Evolutionary conservation across 208 protist species (phyloP), one percentile per base, ranked within the genome.

Genomic region (Leptomonas pyrrhocoris): DNA sequence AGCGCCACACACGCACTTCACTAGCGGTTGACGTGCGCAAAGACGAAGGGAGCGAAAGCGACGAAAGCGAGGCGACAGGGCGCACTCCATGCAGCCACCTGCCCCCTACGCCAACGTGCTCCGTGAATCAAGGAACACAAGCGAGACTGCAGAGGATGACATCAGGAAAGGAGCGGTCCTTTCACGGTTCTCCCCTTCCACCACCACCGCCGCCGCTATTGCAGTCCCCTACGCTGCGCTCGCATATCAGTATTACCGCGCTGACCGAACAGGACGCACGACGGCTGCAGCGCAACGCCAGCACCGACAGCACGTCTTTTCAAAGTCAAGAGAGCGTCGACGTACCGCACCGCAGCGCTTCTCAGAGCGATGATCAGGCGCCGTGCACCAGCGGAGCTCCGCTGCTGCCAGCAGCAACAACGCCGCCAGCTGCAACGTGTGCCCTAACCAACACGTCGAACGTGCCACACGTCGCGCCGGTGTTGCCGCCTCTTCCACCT

Each of bases 271-370:
- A 31, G 2, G 57, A 70, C 15, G 63, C 55, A 30, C 63, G 42
- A 2, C 72, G 72, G 0, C 49, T 71, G 25, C 49, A 54, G 58
- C 49, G 45, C 58, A 61, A 66, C 18, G 62, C 56, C 42, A 66
- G 36, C 38, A 31, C 16, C 2, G 45, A 71, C 21, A 42, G 48
- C 34, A 28, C 13, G 36, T 27, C 65, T 11, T 27, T 48, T 1
- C 31, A 21, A 19, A 18, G 19, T 25, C 0, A 45, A 28, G n/a
- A 27, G 42, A 3, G 25, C 28, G 15, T 30, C 18, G n/a, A 40
- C 12, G 18, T 19, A 7, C 40, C 19, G 6, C 30, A 28, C 54
- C 8, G 1, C 34, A 40, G n/a, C 54, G 4, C 6, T 49, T n/a
- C 19, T 21, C 6, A 49, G 6, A 49, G 18, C 19, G 18, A 49